Base-by-base conservation (phyloP, 2,329 filamentous ascomycete species). In the Phaeosphaeriaceae sp. region DNA sequence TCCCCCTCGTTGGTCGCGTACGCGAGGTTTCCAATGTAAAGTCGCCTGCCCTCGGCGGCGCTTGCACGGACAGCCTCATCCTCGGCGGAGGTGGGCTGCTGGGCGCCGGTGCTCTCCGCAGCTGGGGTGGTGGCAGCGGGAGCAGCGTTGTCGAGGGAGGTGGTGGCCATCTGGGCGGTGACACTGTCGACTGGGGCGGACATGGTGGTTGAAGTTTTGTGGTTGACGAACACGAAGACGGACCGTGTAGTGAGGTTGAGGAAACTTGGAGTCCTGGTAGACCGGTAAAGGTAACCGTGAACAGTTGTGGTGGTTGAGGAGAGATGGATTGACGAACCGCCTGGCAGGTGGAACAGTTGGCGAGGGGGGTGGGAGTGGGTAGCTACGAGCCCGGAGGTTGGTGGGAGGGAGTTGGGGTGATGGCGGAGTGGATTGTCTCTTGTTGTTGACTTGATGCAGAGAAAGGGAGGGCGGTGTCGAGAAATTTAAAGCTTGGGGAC, bases 1-100 rank as follows among this genome's bases (percentile, higher is more conserved):
- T 97, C 93, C 90, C 91, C 95, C 91, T 98, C 95, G 82, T 93
- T 97, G 89, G 95, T 98, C 90, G 94, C 93, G 83, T 99, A 99
- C 78, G 95, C 95, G 89, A 99, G 91, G 88, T 99, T 99, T 87
- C 95, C 95, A 86, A 99, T 98, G 86, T 99, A 99, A 77, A 99
- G 91, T 85, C 95, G 92, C 86, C 95, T 92, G 82, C 95, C 94
- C 87, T 99, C 95, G 83, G 94, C 93, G 82, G 95, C 95, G 85
- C 93, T 97, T 84, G 93, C 92, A 81, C 95, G 90, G 79, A 95
- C 93, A 81, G 93, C 93, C 82, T 97, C 93, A 79, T 92, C 90
- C 83, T 91, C 87, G 75, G 89, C 85, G 76, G 87, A 84, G 82
- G 91, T 86, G 81, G 88, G 88, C 84, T 91, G 89, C 72, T 81